Evolutionary conservation across 495 filamentous ascomycete species (phyloP), one percentile per base, ranked within the genome.

Genomic region (Aspergillus saccharolyticus): DNA sequence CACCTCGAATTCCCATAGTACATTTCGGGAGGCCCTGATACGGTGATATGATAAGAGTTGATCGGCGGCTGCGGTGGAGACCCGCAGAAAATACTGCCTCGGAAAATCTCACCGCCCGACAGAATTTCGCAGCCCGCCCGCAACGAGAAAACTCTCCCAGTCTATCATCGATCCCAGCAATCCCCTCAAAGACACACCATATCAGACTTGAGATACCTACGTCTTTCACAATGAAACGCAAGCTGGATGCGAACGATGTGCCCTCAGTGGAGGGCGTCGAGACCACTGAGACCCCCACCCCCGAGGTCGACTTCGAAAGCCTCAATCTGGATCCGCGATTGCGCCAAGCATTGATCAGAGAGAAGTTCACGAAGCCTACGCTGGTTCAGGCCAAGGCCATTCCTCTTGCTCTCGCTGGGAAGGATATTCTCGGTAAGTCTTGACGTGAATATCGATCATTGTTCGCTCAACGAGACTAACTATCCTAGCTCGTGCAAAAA

Each of bases 381-480:
- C 80, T 82, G 15, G 88, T 97, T 3, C 94, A 98, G 71, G 78
- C 84, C 15, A 87, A 87, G 70, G 89, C 88, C 5, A 96, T 98
- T 63, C 95, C 94, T 7, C 73, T 97, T 45, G 89, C 90, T 24
- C 76, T 97, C n/a, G 85, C 90, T 56, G 94, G 94, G 17, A 88
- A 88, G 65, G 92, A 97, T 80, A 86, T 98, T 55, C 73, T 97
- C 45, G 90, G 84, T 83, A 71, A 59, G 68, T 51, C 1, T 9
- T n/a, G 1, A 52, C 1, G 18, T 16, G 2, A 15, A 24, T 1
- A n/a, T 43, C 15, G 42, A 42, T 19, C 3, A 30, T 16, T 28
- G 0, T 24, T 17, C n/a, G n/a, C 14, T 43, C n/a, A 6, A 4
- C 5, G 12, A 18, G 57, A 45, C 70, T 78, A 53, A 78, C 54